A percentile compares a stretch with the other conserved stretches of the same genome.
phyloP scores from a whole-genome alignment of 75 land plant genomes.

The Sequoiadendron giganteum region DNA sequence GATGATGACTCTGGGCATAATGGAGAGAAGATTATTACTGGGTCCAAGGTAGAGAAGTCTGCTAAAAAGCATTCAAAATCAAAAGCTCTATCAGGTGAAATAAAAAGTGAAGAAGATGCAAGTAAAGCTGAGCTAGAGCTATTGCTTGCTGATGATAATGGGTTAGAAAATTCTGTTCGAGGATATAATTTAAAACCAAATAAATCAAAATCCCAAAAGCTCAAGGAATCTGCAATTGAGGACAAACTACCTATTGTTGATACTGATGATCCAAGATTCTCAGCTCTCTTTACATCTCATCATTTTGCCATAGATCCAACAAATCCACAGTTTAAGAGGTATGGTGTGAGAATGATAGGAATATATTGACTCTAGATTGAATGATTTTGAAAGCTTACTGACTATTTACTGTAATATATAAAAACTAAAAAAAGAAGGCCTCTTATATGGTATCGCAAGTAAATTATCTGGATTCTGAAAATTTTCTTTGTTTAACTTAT shows the following conservation, averaged over 20 bases:
- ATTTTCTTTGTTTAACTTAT: not conserved
- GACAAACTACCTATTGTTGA: conserved; percentile 64
- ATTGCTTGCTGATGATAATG: conserved; percentile 73
- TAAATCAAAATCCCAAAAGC: conserved; percentile 62
- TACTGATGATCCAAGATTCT: conserved; percentile 73
- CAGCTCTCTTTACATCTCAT: conserved; percentile 58
- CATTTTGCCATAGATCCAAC: conserved; percentile 89
- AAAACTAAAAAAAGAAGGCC: not conserved
- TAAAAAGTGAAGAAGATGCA: conserved; percentile 58
- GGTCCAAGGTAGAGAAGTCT: conserved; percentile 14
- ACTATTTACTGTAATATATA: not conserved
- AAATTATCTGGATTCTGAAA: not conserved
- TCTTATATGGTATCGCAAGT: not conserved
- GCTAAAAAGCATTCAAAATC: conserved; percentile 18
- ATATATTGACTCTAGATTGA: not conserved
- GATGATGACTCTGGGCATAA: conserved; percentile 45
- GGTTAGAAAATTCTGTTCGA: conserved; percentile 35
- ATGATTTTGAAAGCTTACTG: not conserved
- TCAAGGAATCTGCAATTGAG: conserved; percentile 35
- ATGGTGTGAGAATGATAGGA: conserved; percentile 5
- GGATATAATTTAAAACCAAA: conserved; percentile 68
- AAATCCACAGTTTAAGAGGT: conserved; percentile 89
- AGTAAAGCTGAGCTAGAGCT: conserved; percentile 86
- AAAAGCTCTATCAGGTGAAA: conserved; percentile 12
- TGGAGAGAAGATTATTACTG: conserved; percentile 14